Evolutionary conservation across 352 stramenopile species (phyloP).

Genomic region (Phytopythium cucurbitacearum): DNA sequence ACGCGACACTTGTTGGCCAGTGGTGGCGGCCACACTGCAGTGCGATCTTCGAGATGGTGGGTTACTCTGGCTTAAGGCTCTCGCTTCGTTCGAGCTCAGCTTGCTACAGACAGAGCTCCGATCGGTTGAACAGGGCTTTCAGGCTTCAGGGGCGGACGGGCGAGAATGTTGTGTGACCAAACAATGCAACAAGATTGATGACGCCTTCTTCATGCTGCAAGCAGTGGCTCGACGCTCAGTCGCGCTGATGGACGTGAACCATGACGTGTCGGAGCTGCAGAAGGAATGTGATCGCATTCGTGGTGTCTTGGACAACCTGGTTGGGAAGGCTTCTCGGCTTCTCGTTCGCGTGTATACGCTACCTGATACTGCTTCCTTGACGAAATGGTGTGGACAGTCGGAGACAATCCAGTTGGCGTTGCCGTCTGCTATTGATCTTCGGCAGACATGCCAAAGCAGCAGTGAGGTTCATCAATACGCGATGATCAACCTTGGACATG

Average conservation of each 20-base stretch:
- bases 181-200: too few relatives aligned
- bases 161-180: too few relatives aligned
- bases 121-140: too few relatives aligned
- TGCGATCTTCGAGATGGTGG: constrained; percentile 28
- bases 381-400: constrained; percentile 2
- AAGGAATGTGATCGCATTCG: too few relatives aligned
- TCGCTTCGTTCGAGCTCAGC: constrained; percentile 26
- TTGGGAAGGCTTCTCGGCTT: too few relatives aligned
- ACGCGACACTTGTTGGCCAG: constrained; percentile 50
- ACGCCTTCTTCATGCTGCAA: too few relatives aligned
- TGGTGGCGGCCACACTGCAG: constrained; percentile 31
- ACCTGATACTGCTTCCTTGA: background rate
- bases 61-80: constrained; percentile 30
- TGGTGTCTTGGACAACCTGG: too few relatives aligned
- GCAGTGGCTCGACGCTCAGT: too few relatives aligned
- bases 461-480: background rate
- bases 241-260: too few relatives aligned
- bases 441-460: background rate
- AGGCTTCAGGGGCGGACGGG: too few relatives aligned
- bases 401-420: background rate
- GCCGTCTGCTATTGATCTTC: background rate
- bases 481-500: background rate
- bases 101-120: background rate
- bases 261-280: too few relatives aligned
- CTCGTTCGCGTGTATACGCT: too few relatives aligned